Evolutionary conservation across 352 stramenopile genomes (phyloP).

Genomic region (Phytophthora chlamydospora): DNA sequence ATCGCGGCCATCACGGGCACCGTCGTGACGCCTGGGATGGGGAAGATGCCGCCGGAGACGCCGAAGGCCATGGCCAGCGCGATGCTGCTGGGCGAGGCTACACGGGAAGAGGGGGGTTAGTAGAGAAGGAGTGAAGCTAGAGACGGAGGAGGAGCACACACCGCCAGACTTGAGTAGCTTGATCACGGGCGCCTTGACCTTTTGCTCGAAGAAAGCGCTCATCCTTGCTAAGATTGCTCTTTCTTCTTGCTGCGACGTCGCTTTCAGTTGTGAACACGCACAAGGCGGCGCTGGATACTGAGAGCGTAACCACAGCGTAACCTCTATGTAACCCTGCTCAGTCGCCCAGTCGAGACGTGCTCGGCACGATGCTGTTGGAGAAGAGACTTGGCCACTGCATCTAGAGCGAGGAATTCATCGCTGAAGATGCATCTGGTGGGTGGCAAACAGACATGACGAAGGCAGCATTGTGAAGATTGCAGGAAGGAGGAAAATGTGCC

Average conservation of each 20-base stretch:
- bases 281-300: constrained; percentile 12
- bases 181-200: constrained; percentile 72
- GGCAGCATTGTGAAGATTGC: no score
- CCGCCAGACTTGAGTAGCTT: constrained; percentile 79
- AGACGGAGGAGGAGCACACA: constrained; percentile 19
- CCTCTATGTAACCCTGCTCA: no score
- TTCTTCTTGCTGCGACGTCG: background rate
- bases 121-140: background rate
- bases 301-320: constrained; percentile 1
- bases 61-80: constrained; percentile 82
- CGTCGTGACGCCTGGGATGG: constrained; percentile 76
- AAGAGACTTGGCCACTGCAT: no score
- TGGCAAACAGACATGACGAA: no score
- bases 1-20: constrained; percentile 79
- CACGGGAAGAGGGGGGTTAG: constrained; percentile 14
- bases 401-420: no score
- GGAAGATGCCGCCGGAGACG: constrained; percentile 77
- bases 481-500: no score
- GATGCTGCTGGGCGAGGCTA: constrained; percentile 77
- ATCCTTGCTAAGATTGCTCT: constrained; percentile 10
- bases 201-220: constrained; percentile 64
- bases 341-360: no score
- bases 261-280: constrained; percentile 7
- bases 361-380: no score
- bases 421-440: no score